Percentiles rank a stretch among this genome's conserved stretches.
Conservation (phyloP, 306 rosid genomes). For the Sindora glabra region DNA sequence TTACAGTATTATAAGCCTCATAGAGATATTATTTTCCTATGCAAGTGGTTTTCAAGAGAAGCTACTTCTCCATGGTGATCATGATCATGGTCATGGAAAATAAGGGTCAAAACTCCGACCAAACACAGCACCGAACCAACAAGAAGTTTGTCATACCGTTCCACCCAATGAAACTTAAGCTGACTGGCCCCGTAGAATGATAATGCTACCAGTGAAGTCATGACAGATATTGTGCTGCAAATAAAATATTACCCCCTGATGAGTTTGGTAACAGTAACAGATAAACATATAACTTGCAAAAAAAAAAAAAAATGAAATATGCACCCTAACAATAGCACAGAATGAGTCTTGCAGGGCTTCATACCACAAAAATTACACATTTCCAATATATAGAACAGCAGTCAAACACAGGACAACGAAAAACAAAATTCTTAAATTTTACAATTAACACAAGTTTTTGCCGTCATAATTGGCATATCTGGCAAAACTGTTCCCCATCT, state of each 20-base stretch:
- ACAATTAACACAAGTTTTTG: not conserved
- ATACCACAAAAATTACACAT: not conserved
- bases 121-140: constrained; percentile 84
- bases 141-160: constrained; percentile 89
- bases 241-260: constrained; percentile 12
- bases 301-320: not conserved
- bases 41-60: constrained; percentile 47
- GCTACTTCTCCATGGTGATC: constrained; percentile 47
- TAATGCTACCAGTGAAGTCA: constrained; percentile 91
- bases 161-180: constrained; percentile 97
- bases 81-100: constrained; percentile 65
- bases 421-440: not conserved
- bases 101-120: constrained; percentile 81
- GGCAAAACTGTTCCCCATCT: not conserved
- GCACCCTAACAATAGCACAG: constrained; percentile 17
- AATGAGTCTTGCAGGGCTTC: not conserved
- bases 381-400: constrained; percentile 1
- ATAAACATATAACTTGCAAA: constrained; percentile 12
- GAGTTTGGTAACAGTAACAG: not conserved
- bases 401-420: not conserved
- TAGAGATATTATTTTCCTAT: constrained; percentile 55
- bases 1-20: constrained; percentile 24
- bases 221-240: constrained; percentile 89
- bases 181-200: constrained; percentile 95
- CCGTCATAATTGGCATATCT: not conserved